Base-by-base conservation (phyloP, 2,329 filamentous ascomycete species). In the Helicocarpus griseus region DNA sequence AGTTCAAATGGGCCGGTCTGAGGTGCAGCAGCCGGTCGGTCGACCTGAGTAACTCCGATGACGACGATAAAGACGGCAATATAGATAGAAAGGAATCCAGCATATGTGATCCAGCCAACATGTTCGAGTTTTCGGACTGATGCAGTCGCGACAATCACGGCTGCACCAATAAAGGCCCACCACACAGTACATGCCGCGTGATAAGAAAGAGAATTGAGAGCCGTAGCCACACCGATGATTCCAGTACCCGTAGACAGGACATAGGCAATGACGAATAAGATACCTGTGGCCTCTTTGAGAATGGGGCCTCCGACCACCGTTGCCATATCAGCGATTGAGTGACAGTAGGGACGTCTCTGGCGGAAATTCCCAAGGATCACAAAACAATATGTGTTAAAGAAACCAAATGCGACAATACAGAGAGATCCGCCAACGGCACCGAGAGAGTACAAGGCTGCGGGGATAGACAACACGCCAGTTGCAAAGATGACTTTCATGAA, bases 31-130 rank as follows among this genome's bases (percentile, higher is more conserved):
- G 81, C 80, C 13, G 81, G 81, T 2, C 79, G 73, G 56, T 79
- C 76, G 8, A 69, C 71, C 0, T 71, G 73, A 0, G 79, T 82
- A 2, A 84, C 80, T 5, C 75, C 78, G 35, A 84, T 68, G 29
- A 81, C 77, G 44, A 80, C 70, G 50, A 80, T 78, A 53, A 81
- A 74, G 0, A 82, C 74, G 3, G 80, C 79, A 14, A 73, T 65
- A 56, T 79, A 82, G 35, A 84, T 75, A 26, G 74, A 79, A 4
- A 73, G 52, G 58, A 83, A 82, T 0, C 81, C 81, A 9, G 73
- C 74, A 75, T 78, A 84, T 0, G 79, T 81, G 40, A 83, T 65
- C 77, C 78, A 83, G 2, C 76, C 78, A 53, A 84, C 77, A 57
- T 81, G 77, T 48, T 78, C 72, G 57, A 82, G 77, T 51, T 79